These are phyloP conservation scores for Colletotrichum sp. DNA, from an alignment of 2,329 filamentous ascomycete genomes.

Conservation along the genomic window DNA sequence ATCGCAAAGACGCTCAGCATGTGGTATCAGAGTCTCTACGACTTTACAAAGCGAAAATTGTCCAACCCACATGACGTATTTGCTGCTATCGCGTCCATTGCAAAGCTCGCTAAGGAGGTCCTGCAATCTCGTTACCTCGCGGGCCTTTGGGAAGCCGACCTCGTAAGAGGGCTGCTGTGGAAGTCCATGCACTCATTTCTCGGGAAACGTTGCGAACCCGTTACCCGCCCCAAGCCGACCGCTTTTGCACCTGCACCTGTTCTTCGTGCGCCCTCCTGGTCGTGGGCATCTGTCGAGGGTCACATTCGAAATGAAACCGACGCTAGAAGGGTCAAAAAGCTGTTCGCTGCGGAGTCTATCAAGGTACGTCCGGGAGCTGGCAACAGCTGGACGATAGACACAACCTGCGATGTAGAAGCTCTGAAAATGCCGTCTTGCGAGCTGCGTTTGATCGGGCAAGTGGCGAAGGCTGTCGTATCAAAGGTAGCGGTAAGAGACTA, in stretches of 20 bases:
- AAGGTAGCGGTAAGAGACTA: not conserved
- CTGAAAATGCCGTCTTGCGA: not conserved
- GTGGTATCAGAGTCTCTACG: not conserved
- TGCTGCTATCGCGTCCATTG: slow-evolving; percentile 7
- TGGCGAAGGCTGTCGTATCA: not conserved
- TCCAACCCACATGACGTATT: slow-evolving; percentile 11
- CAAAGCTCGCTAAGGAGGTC: not conserved
- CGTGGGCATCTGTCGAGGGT: slow-evolving; percentile 6
- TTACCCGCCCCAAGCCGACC: not conserved
- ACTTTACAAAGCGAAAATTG: not conserved
- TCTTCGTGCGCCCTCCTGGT: not conserved
- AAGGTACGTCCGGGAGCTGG: not conserved
- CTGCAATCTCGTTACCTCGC: not conserved
- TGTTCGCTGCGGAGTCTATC: not conserved
- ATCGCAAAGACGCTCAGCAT: not conserved
- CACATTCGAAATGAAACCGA: not conserved
- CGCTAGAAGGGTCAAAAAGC: not conserved
- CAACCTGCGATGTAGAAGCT: not conserved
- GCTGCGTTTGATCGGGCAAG: not conserved
- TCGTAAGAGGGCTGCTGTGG: not conserved
- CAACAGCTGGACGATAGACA: not conserved
- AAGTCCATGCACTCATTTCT: not conserved
- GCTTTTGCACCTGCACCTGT: not conserved
- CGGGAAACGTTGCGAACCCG: not conserved
- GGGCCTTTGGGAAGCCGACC: not conserved